These are phyloP conservation scores for Multifurca ochricompacta DNA, from an alignment of 768 basidiomycete species.

Conservation along the genomic window DNA sequence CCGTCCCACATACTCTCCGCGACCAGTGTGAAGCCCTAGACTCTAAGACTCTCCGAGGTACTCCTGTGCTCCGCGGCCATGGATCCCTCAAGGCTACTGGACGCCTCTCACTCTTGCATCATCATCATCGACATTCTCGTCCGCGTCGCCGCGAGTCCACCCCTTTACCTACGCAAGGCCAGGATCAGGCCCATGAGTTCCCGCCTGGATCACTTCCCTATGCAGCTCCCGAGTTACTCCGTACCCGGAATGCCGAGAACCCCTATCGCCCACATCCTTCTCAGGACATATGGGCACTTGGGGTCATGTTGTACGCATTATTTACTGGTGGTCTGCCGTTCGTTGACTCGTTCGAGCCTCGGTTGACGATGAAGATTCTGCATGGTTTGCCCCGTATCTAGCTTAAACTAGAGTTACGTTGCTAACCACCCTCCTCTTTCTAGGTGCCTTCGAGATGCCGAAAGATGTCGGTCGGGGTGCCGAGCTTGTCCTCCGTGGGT, in stretches of 20 bases:
- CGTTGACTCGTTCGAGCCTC: conserved; percentile 80
- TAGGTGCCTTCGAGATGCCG: conserved; percentile 60
- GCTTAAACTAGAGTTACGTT: conserved; percentile 15
- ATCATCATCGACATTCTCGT: conserved; percentile 33
- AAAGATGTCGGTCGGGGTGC: conserved; percentile 50
- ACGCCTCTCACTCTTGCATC: conserved; percentile 30
- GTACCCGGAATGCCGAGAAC: conserved; percentile 41
- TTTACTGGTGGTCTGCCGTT: conserved; percentile 85
- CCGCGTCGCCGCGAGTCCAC: conserved; percentile 45
- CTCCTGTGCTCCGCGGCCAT: conserved; percentile 4
- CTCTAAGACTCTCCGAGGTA: background rate
- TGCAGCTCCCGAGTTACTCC: conserved; percentile 80
- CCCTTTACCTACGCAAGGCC: conserved; percentile 31
- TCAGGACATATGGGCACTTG: conserved; percentile 95
- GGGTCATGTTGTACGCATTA: conserved; percentile 80
- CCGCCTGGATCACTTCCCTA: conserved; percentile 87
- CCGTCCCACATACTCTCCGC: background rate
- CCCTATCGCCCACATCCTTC: conserved; percentile 48
- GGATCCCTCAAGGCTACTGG: conserved; percentile 16
- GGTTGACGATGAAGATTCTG: conserved; percentile 87
- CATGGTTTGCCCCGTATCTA: conserved; percentile 47
- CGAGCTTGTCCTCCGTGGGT: conserved; percentile 68
- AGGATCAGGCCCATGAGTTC: conserved; percentile 31
- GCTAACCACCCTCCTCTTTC: conserved; percentile 10
- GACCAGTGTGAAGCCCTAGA: background rate